Percentiles rank a stretch among this genome's conserved stretches.
Evolutionary conservation across 2,329 filamentous ascomycete genomes (phyloP).

Genomic region (Apiospora koreana): DNA sequence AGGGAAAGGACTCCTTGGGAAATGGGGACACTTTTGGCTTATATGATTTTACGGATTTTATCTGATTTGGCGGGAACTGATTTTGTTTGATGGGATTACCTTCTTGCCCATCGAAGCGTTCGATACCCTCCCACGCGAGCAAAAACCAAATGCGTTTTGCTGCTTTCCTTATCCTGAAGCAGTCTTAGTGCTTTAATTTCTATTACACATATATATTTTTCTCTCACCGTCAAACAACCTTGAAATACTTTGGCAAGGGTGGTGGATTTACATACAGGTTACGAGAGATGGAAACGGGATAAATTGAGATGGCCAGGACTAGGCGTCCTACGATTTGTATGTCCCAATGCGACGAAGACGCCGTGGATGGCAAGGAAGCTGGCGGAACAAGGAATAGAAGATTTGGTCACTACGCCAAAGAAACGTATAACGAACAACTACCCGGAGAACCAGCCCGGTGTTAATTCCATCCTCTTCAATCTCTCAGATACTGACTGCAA

Average conservation of each 20-base stretch:
- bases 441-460: not conserved
- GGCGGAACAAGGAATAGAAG: not conserved
- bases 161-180: not conserved
- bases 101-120: conserved; percentile 9
- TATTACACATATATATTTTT: not conserved
- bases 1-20: not conserved
- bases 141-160: not conserved
- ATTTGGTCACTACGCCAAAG: not conserved
- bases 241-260: too few relatives aligned
- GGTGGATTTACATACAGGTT: too few relatives aligned
- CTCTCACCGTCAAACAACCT: too few relatives aligned
- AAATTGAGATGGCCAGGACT: not conserved
- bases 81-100: not conserved
- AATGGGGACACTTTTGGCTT: not conserved
- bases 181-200: conserved; percentile 1
- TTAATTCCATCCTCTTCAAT: not conserved
- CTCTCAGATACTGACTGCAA: too few relatives aligned
- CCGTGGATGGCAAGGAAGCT: not conserved
- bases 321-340: not conserved
- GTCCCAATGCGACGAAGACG: not conserved
- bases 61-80: not conserved
- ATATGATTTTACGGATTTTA: not conserved
- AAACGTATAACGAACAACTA: not conserved
- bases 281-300: not conserved
- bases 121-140: conserved; percentile 10